Evolutionary conservation across 805 yeast genomes (phyloP).

Genomic region (Zygotorulaspora sp.): DNA sequence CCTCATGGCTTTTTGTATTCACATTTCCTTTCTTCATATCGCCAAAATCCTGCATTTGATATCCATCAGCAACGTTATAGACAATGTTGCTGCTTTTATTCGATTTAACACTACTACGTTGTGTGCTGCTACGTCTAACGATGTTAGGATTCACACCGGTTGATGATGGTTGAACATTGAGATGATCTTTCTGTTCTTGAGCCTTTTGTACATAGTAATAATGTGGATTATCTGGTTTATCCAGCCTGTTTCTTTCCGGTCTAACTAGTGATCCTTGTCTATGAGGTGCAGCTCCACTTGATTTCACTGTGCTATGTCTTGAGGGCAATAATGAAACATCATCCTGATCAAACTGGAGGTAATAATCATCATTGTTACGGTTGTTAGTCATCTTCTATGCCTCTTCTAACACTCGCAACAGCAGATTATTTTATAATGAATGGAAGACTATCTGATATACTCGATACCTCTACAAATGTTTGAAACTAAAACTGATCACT

Average conservation of each 20-base stretch:
- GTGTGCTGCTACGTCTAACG: conserved; percentile 4
- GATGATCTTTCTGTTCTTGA: conserved; percentile 56
- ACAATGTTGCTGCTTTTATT: conserved; percentile 1
- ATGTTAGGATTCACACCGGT: conserved; percentile 64
- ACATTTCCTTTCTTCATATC: background rate
- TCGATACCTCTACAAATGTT: too few relatives aligned
- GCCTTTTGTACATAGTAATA: conserved; percentile 74
- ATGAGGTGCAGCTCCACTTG: conserved; percentile 20
- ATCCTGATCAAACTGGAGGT: conserved; percentile 15
- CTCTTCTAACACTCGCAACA: too few relatives aligned
- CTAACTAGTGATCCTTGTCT: conserved; percentile 61
- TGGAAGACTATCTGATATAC: too few relatives aligned
- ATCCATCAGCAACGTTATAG: conserved; percentile 5
- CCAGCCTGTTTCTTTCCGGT: conserved; percentile 71
- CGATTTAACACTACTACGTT: background rate
- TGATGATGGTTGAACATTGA: conserved; percentile 61
- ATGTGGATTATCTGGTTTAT: conserved; percentile 66
- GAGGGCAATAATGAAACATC: conserved; percentile 36
- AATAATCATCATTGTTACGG: conserved; percentile 17
- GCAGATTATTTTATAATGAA: too few relatives aligned
- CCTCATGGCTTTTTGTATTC: conserved; percentile 1
- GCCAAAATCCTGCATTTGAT: conserved; percentile 8
- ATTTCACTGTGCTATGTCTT: conserved; percentile 13
- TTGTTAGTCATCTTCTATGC: conserved; percentile 5
- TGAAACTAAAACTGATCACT: too few relatives aligned